Evolutionary conservation across 306 rosid species (phyloP).

Genomic region (Fragaria nilgerrensis): DNA sequence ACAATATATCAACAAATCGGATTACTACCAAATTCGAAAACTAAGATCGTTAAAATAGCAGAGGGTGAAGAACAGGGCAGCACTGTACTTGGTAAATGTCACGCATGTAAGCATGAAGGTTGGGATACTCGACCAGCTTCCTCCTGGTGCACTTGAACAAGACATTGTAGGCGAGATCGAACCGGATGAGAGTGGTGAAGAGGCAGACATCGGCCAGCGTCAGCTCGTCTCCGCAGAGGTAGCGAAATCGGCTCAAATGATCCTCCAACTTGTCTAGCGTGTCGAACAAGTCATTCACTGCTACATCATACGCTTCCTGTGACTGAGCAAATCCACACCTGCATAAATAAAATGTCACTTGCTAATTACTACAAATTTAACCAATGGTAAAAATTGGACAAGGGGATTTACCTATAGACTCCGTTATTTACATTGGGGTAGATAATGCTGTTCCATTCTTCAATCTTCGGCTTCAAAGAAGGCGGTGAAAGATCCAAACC

Average conservation of each 20-base stretch:
- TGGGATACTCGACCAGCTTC: slow-evolving; percentile 65
- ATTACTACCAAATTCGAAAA: neutral
- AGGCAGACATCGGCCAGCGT: slow-evolving; percentile 73
- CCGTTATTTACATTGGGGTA: slow-evolving; percentile 89
- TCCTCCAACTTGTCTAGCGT: slow-evolving; percentile 58
- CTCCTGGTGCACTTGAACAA: slow-evolving; percentile 84
- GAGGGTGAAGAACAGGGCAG: neutral
- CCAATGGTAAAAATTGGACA: neutral
- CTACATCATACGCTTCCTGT: slow-evolving; percentile 73
- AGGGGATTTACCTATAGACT: slow-evolving; percentile 58
- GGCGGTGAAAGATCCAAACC: slow-evolving; percentile 68
- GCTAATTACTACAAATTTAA: neutral
- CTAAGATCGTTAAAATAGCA: neutral
- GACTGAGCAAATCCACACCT: slow-evolving; percentile 98
- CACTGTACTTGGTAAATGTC: slow-evolving; percentile 67
- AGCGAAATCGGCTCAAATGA: slow-evolving; percentile 54
- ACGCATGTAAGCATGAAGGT: slow-evolving; percentile 68
- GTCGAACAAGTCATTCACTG: slow-evolving; percentile 57
- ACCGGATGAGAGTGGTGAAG: slow-evolving; percentile 74
- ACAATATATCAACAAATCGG: neutral
- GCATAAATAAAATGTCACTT: neutral
- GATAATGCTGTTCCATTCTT: slow-evolving; percentile 69
- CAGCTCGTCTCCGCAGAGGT: slow-evolving; percentile 54
- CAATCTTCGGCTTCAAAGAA: slow-evolving; percentile 53
- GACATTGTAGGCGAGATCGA: slow-evolving; percentile 65